A percentile compares a stretch with the other conserved stretches of the same genome.
Conservation (phyloP, 768 basidiomycete genomes). For the Russula virescens region DNA sequence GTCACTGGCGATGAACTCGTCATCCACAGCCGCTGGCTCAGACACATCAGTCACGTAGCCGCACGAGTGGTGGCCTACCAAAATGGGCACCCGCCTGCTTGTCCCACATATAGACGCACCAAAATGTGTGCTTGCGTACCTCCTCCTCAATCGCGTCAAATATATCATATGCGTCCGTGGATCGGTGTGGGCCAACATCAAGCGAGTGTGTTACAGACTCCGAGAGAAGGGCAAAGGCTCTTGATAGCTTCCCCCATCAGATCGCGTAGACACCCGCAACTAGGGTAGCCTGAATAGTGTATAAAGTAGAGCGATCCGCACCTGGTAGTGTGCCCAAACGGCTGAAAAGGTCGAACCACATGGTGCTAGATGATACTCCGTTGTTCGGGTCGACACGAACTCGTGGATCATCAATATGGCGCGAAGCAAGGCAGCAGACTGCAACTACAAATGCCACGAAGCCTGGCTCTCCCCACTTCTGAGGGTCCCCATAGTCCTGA, state of each 20-base stretch:
- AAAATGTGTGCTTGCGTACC: slow-evolving; percentile 90
- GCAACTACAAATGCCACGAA: slow-evolving; percentile 94
- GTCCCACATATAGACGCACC: slow-evolving; percentile 96
- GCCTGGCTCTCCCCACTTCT: slow-evolving; percentile 93
- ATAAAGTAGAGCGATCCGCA: slow-evolving; percentile 82
- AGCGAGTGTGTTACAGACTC: slow-evolving; percentile 84
- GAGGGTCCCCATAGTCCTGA: slow-evolving; percentile 88
- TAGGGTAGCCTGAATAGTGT: slow-evolving; percentile 87
- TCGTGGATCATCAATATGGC: slow-evolving; percentile 89
- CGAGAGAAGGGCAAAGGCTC: slow-evolving; percentile 78
- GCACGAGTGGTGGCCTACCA: slow-evolving; percentile 81
- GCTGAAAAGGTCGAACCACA: slow-evolving; percentile 87
- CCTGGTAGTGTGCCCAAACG: slow-evolving; percentile 84
- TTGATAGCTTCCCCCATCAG: slow-evolving; percentile 82
- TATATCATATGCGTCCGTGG: slow-evolving; percentile 76
- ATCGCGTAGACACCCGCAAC: slow-evolving; percentile 92
- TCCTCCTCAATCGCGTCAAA: slow-evolving; percentile 90
- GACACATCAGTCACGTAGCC: slow-evolving; percentile 88
- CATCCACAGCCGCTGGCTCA: slow-evolving; percentile 80
- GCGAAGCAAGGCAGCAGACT: slow-evolving; percentile 83
- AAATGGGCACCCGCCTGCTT: slow-evolving; percentile 88
- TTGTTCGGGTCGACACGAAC: slow-evolving; percentile 79
- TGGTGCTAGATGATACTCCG: slow-evolving; percentile 82
- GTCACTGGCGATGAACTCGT: slow-evolving; percentile 81
- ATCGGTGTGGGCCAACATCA: slow-evolving; percentile 86